Evolutionary conservation across 768 basidiomycete species (phyloP), one percentile per base, ranked within the genome.

Genomic region (Kwoniella sp.): DNA sequence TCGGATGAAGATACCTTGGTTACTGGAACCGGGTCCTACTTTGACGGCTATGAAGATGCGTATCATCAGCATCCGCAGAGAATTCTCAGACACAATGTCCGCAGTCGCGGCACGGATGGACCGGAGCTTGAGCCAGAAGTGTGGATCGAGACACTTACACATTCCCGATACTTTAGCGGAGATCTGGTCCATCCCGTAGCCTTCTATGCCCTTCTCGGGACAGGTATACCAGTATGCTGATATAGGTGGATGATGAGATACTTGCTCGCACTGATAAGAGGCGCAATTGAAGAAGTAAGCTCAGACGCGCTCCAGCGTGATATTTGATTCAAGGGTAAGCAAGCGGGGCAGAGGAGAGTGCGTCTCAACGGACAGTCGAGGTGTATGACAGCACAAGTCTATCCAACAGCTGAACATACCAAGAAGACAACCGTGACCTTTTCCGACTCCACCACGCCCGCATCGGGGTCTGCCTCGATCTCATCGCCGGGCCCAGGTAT

Each of bases 241-340:
- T 30, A 97, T 87, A 2, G 96, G 96, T 0, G 96, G 96, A 74
- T 99, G 96, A 82, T 99, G 96, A 1, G 91, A 96, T 53, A 97
- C 88, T 81, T 96, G 94, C 79, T 96, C 94, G 15, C 93, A 95
- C 82, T 83, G 67, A 22, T 37, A 26, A 30, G 3, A 31, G 15
- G 34, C 13, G 34, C 34, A 7, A 13, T 37, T 7, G 20, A 23
- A 48, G 7, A 9, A 48, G 23, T 29, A 26, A 28, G 65, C 41
- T n/a, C 55, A 60, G 26, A 1, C 17, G n/a, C 30, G 23, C 11
- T 22, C 25, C 15, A 20, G n/a, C 23, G 17, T 1, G 37, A 22
- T 56, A 31, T 30, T n/a, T n/a, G n/a, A n/a, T n/a, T n/a, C n/a
- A n/a, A 11, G 11, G 50, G 11, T 11, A 11, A 11, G 22, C 20